phyloP scores from a whole-genome alignment of 768 basidiomycete species.

The Termitomyces eurrhizus region DNA sequence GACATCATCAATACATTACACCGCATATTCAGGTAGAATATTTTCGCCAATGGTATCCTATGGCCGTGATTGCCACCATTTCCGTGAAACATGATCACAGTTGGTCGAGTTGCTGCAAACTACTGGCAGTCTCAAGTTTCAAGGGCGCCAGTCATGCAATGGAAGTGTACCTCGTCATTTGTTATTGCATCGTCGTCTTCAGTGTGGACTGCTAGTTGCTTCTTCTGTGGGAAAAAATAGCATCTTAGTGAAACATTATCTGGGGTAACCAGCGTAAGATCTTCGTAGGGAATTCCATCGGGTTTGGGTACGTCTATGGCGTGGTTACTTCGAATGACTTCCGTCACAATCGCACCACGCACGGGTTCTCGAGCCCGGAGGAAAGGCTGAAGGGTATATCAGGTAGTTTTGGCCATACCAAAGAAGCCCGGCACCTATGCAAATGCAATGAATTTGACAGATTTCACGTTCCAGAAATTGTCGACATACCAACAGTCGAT shows the following conservation, averaged over 20 bases:
- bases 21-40: slow-evolving; percentile 82
- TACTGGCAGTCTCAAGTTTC: not conserved
- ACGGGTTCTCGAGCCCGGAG: slow-evolving; percentile 77
- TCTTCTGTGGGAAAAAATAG: slow-evolving; percentile 71
- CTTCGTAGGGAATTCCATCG: slow-evolving; percentile 67
- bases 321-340: slow-evolving; percentile 1
- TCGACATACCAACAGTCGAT: slow-evolving; percentile 48
- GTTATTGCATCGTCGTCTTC: slow-evolving; percentile 35
- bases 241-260: slow-evolving; percentile 72
- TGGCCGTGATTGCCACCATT: slow-evolving; percentile 88
- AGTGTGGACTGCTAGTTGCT: slow-evolving; percentile 34
- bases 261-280: slow-evolving; percentile 65
- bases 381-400: slow-evolving; percentile 86
- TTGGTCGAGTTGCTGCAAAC: slow-evolving; percentile 61
- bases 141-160: not conserved
- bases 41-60: slow-evolving; percentile 79
- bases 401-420: slow-evolving; percentile 86
- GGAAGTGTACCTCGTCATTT: slow-evolving; percentile 51
- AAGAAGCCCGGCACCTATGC: slow-evolving; percentile 63
- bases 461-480: not conserved
- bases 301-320: slow-evolving; percentile 67
- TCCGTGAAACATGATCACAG: slow-evolving; percentile 92
- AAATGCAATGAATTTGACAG: not conserved
- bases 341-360: slow-evolving; percentile 13
- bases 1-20: slow-evolving; percentile 95